A percentile compares a stretch with the other conserved stretches of the same genome.
These are phyloP conservation scores for Tricholoma furcatifolium DNA, from an alignment of 768 basidiomycete genomes.

Conservation along the genomic window DNA sequence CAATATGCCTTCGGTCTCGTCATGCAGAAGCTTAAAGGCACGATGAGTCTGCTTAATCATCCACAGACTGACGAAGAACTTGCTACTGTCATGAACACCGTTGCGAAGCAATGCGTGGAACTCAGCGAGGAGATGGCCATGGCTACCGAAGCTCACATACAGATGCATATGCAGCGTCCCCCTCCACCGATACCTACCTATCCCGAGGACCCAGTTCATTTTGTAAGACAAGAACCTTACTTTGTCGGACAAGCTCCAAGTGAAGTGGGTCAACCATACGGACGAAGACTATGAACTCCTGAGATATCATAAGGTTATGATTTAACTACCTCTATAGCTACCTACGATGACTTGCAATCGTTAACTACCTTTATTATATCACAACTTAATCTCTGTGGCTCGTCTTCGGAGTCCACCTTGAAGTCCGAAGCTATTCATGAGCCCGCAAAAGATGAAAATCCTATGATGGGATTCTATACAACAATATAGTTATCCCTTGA, in stretches of 20 bases:
- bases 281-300: background rate
- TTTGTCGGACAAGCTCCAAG: background rate
- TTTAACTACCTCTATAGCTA: constrained; percentile 2
- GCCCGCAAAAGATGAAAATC: background rate
- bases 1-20: constrained; percentile 1
- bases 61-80: constrained; percentile 5
- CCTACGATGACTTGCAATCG: background rate
- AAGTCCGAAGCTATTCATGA: constrained; percentile 7
- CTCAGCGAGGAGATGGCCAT: constrained; percentile 5
- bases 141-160: background rate
- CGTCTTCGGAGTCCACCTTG: constrained; percentile 10
- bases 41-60: constrained; percentile 12
- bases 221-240: background rate
- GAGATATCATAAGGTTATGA: background rate
- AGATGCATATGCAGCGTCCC: background rate
- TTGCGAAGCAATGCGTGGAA: constrained; percentile 5
- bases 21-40: constrained; percentile 11
- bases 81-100: background rate
- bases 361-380: background rate
- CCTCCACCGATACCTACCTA: background rate
- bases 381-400: too few species aligned
- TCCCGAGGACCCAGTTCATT: constrained; percentile 1
- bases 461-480: too few species aligned
- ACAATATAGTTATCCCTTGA: too few species aligned
- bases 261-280: background rate